These are phyloP conservation scores for Tylopilus sp. DNA, from an alignment of 768 basidiomycete genomes.

Conservation along the genomic window DNA sequence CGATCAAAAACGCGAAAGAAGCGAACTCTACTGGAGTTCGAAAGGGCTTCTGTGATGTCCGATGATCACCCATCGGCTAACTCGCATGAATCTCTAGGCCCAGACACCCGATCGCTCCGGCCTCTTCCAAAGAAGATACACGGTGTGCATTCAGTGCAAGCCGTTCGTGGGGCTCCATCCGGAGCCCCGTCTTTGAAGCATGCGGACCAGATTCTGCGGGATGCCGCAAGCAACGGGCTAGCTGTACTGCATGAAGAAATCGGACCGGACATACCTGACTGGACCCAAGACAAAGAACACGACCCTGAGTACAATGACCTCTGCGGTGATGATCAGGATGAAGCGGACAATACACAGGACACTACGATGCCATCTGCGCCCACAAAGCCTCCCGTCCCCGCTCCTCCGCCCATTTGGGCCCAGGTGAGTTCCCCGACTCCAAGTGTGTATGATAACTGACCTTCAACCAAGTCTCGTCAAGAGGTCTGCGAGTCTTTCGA, in stretches of 20 bases:
- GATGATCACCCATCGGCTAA: background rate
- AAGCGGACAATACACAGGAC: conserved; percentile 13
- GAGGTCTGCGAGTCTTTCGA: conserved; percentile 80
- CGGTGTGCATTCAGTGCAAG: background rate
- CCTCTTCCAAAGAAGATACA: conserved; percentile 22
- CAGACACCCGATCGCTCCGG: conserved; percentile 15
- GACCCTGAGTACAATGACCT: conserved; percentile 14
- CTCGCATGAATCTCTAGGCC: conserved; percentile 12
- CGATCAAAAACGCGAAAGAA: conserved; percentile 10
- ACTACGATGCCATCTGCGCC: conserved; percentile 1
- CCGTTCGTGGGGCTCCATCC: background rate
- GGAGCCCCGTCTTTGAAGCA: conserved; percentile 10
- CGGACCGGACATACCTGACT: conserved; percentile 14
- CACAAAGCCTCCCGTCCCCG: conserved; percentile 22
- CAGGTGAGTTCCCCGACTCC: conserved; percentile 29
- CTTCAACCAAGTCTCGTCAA: conserved; percentile 60
- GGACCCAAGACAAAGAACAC: conserved; percentile 23
- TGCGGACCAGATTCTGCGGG: conserved; percentile 17
- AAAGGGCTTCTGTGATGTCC: conserved; percentile 4
- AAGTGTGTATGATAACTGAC: background rate
- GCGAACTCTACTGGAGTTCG: conserved; percentile 18
- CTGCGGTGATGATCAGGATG: conserved; percentile 5
- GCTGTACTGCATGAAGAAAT: conserved; percentile 4
- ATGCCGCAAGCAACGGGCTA: conserved; percentile 16
- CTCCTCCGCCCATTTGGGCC: conserved; percentile 43